phyloP scores from a whole-genome alignment of 2,329 filamentous ascomycete genomes.

The Stachybotrys chartarum region DNA sequence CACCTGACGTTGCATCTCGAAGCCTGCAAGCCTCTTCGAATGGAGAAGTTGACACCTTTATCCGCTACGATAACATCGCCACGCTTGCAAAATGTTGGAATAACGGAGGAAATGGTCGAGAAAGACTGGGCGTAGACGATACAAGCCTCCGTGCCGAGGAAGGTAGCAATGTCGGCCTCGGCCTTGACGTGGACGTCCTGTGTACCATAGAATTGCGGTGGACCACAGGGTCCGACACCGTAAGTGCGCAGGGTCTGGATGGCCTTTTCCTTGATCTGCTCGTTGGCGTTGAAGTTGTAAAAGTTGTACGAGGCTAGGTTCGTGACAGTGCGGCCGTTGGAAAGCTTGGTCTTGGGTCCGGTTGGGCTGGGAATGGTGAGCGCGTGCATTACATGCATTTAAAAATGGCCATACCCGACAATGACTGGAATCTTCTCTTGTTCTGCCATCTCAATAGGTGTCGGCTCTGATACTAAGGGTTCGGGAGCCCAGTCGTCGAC shows the following conservation, averaged over 20 bases:
- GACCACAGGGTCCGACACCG: slow-evolving; percentile 92
- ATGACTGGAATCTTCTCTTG: slow-evolving; percentile 82
- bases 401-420: slow-evolving; percentile 57
- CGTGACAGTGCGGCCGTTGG: slow-evolving; percentile 80
- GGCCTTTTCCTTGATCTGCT: slow-evolving; percentile 88
- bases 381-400: not conserved
- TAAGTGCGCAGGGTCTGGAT: slow-evolving; percentile 92
- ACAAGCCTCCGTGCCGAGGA: slow-evolving; percentile 78
- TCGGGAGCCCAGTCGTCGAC: slow-evolving; percentile 96
- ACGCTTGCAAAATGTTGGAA: slow-evolving; percentile 93
- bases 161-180: slow-evolving; percentile 86
- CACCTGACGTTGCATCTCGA: slow-evolving; percentile 85
- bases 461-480: slow-evolving; percentile 71
- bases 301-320: slow-evolving; percentile 96
- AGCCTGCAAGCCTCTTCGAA: slow-evolving; percentile 90
- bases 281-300: slow-evolving; percentile 93
- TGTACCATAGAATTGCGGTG: slow-evolving; percentile 95
- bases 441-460: slow-evolving; percentile 70
- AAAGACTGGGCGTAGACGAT: slow-evolving; percentile 97
- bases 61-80: slow-evolving; percentile 97
- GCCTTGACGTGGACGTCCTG: slow-evolving; percentile 98
- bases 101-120: slow-evolving; percentile 93
- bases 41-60: slow-evolving; percentile 85
- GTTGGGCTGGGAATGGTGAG: slow-evolving; percentile 54
- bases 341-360: slow-evolving; percentile 81